A percentile compares a stretch with the other conserved stretches of the same genome.
These are phyloP conservation scores for Sherardia arvensis DNA, from an alignment of 257 asterid genomes.

Conservation along the genomic window DNA sequence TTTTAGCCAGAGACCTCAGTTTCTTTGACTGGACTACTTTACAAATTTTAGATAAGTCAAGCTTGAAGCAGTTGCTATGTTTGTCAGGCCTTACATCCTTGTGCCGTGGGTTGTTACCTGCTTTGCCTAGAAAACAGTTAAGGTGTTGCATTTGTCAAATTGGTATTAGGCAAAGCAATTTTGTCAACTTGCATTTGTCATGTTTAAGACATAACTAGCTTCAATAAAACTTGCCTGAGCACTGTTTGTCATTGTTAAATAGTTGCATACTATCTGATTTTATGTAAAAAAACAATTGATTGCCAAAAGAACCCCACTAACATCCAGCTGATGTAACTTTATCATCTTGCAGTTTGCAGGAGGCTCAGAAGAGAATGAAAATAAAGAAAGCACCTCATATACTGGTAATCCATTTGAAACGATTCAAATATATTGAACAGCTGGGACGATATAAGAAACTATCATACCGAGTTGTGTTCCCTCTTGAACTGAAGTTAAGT, in stretches of 20 bases:
- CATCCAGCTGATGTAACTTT: constrained; percentile 1
- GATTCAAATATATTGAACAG: constrained; percentile 80
- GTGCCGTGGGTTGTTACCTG: not conserved
- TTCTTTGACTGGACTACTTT: not conserved
- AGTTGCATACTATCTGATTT: not conserved
- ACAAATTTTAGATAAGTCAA: not conserved
- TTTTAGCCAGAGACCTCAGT: not conserved
- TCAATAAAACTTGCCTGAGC: not conserved
- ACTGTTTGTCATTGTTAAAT: not conserved
- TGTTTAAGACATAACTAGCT: not conserved
- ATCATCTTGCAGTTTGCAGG: constrained; percentile 59
- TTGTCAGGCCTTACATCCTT: not conserved
- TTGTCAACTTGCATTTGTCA: not conserved
- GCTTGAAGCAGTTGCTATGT: not conserved
- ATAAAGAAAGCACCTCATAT: constrained; percentile 73
- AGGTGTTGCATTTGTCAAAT: not conserved
- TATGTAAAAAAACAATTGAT: too few species aligned
- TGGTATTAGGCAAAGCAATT: not conserved
- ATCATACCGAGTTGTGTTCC: constrained; percentile 80
- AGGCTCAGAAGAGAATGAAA: constrained; percentile 93
- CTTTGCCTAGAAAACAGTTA: not conserved
- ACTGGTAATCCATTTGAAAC: constrained; percentile 69
- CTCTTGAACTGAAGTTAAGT: constrained; percentile 73
- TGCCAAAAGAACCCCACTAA: too few species aligned
- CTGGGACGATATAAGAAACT: constrained; percentile 71